These are phyloP conservation scores for Cymodocea nodosa DNA, from an alignment of 116 monocot species.

Conservation along the genomic window DNA sequence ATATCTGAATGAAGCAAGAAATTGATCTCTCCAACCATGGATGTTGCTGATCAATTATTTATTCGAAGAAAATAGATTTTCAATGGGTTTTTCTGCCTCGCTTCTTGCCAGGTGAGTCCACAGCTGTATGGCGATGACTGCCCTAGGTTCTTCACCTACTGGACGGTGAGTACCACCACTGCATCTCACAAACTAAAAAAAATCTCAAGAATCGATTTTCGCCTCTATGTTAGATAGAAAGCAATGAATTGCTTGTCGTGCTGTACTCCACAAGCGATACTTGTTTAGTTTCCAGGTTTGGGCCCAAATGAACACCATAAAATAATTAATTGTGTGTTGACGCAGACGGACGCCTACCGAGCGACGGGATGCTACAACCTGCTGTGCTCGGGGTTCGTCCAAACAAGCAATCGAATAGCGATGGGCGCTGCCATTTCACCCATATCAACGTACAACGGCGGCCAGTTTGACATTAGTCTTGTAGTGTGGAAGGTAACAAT, in stretches of 20 bases:
- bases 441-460: constrained; percentile 29
- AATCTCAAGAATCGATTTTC: neutral
- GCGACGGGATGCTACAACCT: constrained; percentile 92
- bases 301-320: no score
- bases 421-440: constrained; percentile 84
- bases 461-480: constrained; percentile 70
- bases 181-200: neutral
- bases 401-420: constrained; percentile 70
- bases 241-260: no score
- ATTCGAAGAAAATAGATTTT: no score
- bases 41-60: no score
- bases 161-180: constrained; percentile 48
- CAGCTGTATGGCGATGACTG: constrained; percentile 66
- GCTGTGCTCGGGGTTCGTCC: constrained; percentile 81
- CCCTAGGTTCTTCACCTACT: constrained; percentile 96
- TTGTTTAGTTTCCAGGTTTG: no score
- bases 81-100: no score
- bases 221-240: neutral
- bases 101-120: constrained; percentile 50
- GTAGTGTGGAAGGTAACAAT: constrained; percentile 95
- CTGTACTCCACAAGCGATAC: no score
- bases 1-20: no score
- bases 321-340: no score
- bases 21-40: no score
- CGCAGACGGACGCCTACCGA: constrained; percentile 72